phyloP scores from a whole-genome alignment of 164 flowering plant species.

The Nymphaea thermarum region DNA sequence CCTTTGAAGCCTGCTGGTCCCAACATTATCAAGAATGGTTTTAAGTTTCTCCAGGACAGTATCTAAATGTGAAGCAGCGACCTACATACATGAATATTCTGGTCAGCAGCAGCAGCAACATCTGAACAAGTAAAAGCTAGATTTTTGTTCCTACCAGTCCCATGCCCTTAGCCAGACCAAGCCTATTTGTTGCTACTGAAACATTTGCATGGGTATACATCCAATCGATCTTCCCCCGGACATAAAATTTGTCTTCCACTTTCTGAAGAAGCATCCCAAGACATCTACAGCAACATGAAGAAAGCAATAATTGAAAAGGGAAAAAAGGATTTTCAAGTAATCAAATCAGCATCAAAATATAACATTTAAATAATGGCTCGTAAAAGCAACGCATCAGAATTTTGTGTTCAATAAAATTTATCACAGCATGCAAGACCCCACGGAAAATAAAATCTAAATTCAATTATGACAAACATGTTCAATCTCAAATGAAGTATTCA shows the following conservation, averaged over 20 bases:
- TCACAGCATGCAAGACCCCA: no score
- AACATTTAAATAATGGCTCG: no score
- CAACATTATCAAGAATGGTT: constrained; percentile 69
- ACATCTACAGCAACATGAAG: constrained; percentile 39
- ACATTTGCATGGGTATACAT: constrained; percentile 82
- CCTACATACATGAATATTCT: constrained; percentile 24
- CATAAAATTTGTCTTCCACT: constrained; percentile 64
- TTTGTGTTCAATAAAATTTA: no score
- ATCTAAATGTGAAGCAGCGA: constrained; percentile 96
- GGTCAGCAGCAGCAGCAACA: not conserved
- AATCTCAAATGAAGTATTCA: no score
- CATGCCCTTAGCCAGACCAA: constrained; percentile 94
- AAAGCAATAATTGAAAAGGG: not conserved
- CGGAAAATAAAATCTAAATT: no score
- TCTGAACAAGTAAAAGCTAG: not conserved
- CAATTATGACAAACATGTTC: no score
- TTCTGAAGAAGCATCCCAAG: constrained; percentile 88
- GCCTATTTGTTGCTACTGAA: constrained; percentile 61
- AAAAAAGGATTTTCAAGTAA: no score
- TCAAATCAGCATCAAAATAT: no score
- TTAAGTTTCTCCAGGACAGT: constrained; percentile 86
- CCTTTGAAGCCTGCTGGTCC: constrained; percentile 65
- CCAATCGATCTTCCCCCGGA: constrained; percentile 70
- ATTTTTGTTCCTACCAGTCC: constrained; percentile 56
- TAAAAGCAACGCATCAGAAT: no score